These are phyloP conservation scores for Zygosaccharomyces gambellarensis DNA, from an alignment of 805 yeast species.

Conservation along the genomic window DNA sequence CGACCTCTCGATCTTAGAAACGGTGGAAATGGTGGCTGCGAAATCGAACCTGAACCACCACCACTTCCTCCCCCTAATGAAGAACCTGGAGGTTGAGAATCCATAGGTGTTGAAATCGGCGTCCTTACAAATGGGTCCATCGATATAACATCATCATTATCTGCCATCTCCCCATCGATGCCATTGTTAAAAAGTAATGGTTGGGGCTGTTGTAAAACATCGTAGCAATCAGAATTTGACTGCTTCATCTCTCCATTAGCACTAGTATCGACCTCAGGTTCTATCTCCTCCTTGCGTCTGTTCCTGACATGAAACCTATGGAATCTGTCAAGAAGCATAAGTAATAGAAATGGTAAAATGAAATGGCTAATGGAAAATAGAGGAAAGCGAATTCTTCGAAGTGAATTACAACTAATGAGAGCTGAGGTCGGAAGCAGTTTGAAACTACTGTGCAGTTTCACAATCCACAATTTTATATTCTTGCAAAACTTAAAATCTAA, in stretches of 20 bases:
- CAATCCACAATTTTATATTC: background rate
- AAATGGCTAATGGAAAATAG: background rate
- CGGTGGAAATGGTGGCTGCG: slow-evolving; percentile 14
- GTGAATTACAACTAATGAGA: too few relatives aligned
- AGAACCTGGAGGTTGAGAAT: background rate
- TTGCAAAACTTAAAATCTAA: background rate
- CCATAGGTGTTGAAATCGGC: slow-evolving; percentile 13
- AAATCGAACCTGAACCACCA: slow-evolving; percentile 1
- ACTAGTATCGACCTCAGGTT: background rate
- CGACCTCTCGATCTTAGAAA: slow-evolving; percentile 17
- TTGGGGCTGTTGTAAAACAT: slow-evolving; percentile 5
- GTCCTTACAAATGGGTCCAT: slow-evolving; percentile 12
- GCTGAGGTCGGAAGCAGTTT: too few relatives aligned
- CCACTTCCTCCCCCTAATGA: background rate
- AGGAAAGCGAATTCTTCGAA: background rate
- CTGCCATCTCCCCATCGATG: slow-evolving; percentile 7
- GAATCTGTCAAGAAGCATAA: slow-evolving; percentile 5
- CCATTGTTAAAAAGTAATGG: background rate
- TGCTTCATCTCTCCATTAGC: background rate
- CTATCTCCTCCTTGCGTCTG: slow-evolving; percentile 1
- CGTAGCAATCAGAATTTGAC: background rate
- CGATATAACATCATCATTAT: slow-evolving; percentile 11
- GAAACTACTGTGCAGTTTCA: background rate
- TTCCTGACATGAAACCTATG: slow-evolving; percentile 1
- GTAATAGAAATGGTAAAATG: too few relatives aligned